A percentile compares a stretch with the other conserved stretches of the same genome.
These are phyloP conservation scores for Naganishia randhawae DNA, from an alignment of 768 basidiomycete genomes.

Conservation along the genomic window DNA sequence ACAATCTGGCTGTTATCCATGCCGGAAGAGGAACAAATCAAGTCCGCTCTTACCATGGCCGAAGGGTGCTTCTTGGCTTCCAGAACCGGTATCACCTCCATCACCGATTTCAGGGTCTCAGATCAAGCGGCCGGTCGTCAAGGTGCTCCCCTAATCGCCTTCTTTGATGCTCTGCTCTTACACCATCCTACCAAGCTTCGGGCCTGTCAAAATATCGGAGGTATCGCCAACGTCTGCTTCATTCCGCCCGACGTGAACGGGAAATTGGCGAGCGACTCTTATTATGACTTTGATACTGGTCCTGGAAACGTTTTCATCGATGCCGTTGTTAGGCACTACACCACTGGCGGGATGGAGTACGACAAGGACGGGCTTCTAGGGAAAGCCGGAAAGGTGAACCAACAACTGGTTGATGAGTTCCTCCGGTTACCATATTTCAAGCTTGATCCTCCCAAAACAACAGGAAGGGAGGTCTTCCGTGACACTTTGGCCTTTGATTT, in stretches of 20 bases:
- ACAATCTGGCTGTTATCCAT: slow-evolving; percentile 39
- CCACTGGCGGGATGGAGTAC: slow-evolving; percentile 34
- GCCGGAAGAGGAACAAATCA: slow-evolving; percentile 35
- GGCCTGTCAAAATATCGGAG: slow-evolving; percentile 40
- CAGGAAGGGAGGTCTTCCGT: slow-evolving; percentile 34
- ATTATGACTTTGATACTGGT: slow-evolving; percentile 38
- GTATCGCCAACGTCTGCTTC: slow-evolving; percentile 39
- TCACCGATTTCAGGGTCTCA: slow-evolving; percentile 37
- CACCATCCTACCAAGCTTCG: slow-evolving; percentile 36
- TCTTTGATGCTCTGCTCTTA: slow-evolving; percentile 37
- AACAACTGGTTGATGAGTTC: slow-evolving; percentile 36
- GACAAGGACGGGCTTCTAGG: slow-evolving; percentile 37
- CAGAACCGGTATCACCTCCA: slow-evolving; percentile 32
- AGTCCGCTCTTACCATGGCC: slow-evolving; percentile 35
- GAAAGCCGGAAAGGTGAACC: slow-evolving; percentile 34
- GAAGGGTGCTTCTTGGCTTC: slow-evolving; percentile 34
- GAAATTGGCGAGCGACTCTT: slow-evolving; percentile 23
- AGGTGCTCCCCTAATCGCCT: slow-evolving; percentile 36
- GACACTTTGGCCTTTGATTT: slow-evolving; percentile 35
- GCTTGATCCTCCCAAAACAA: slow-evolving; percentile 36
- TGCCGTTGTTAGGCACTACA: slow-evolving; percentile 35
- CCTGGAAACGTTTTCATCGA: slow-evolving; percentile 42
- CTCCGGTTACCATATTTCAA: slow-evolving; percentile 32
- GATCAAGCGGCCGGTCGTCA: slow-evolving; percentile 34
- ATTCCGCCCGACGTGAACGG: slow-evolving; percentile 31